phyloP scores from a whole-genome alignment of 371 early-diverging fungal genomes.

The Actinomortierella wolfii region DNA sequence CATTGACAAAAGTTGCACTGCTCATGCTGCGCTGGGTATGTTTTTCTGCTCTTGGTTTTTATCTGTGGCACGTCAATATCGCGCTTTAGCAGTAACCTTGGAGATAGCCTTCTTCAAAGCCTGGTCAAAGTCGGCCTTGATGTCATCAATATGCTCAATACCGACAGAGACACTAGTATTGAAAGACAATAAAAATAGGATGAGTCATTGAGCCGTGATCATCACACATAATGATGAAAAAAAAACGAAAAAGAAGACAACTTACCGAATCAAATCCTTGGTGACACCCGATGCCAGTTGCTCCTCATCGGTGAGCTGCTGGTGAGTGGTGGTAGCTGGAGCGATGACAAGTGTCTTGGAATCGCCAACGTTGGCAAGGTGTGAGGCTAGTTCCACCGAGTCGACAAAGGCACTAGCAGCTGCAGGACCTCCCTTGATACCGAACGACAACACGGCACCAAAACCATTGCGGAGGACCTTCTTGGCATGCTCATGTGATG shows the following conservation, averaged over 20 bases:
- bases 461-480: slow-evolving; percentile 78
- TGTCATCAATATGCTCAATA: slow-evolving; percentile 91
- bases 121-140: slow-evolving; percentile 76
- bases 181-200: no score
- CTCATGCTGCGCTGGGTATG: no score
- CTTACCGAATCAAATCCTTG: slow-evolving; percentile 76
- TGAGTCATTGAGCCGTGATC: no score
- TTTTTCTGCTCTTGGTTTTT: no score
- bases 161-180: slow-evolving; percentile 82
- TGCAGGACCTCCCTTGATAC: slow-evolving; percentile 69
- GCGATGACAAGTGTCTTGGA: slow-evolving; percentile 86
- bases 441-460: slow-evolving; percentile 88
- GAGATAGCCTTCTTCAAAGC: slow-evolving; percentile 36
- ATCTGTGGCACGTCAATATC: no score
- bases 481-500: slow-evolving; percentile 74
- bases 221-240: no score
- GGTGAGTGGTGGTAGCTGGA: slow-evolving; percentile 85
- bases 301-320: slow-evolving; percentile 82
- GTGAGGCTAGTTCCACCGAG: slow-evolving; percentile 75
- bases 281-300: slow-evolving; percentile 79
- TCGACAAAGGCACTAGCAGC: slow-evolving; percentile 72
- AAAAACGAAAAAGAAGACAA: not conserved
- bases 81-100: no score
- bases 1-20: no score
- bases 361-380: slow-evolving; percentile 92